phyloP scores from a whole-genome alignment of 1,284 basidiomycete species.

The Xanthoconium separans region DNA sequence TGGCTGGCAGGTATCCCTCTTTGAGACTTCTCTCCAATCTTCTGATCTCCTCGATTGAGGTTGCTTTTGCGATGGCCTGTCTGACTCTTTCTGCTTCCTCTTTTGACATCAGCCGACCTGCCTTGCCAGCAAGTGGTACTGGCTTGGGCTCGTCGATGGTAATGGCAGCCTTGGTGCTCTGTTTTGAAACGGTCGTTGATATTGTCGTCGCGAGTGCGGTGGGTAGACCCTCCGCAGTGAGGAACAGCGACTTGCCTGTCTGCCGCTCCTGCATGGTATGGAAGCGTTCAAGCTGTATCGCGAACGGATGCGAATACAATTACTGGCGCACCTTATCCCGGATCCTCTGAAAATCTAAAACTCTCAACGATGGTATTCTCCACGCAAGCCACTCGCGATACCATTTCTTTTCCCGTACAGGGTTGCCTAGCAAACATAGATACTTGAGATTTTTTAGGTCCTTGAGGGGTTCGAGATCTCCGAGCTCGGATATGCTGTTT shows the following conservation, averaged over 20 bases:
- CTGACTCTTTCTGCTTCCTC: slow-evolving; percentile 91
- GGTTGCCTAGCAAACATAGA: slow-evolving; percentile 86
- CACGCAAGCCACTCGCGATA: slow-evolving; percentile 94
- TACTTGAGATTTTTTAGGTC: slow-evolving; percentile 79
- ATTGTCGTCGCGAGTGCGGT: slow-evolving; percentile 82
- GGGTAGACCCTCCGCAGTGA: slow-evolving; percentile 72
- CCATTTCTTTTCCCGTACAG: slow-evolving; percentile 90
- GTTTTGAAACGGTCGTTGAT: slow-evolving; percentile 67
- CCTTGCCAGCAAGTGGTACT: slow-evolving; percentile 56
- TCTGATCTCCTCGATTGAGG: slow-evolving; percentile 89
- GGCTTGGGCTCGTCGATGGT: slow-evolving; percentile 73
- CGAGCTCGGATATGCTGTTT: slow-evolving; percentile 72
- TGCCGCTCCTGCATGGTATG: slow-evolving; percentile 64
- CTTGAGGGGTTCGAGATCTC: slow-evolving; percentile 84
- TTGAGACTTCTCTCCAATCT: slow-evolving; percentile 84
- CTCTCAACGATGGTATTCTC: slow-evolving; percentile 81
- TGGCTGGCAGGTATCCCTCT: slow-evolving; percentile 80
- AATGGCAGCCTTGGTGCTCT: slow-evolving; percentile 54
- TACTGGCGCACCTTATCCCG: slow-evolving; percentile 82
- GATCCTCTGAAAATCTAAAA: slow-evolving; percentile 96
- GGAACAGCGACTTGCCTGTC: slow-evolving; percentile 71
- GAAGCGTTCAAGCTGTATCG: slow-evolving; percentile 30
- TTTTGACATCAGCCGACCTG: slow-evolving; percentile 86
- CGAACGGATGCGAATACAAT: slow-evolving; percentile 19
- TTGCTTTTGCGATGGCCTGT: slow-evolving; percentile 87